These are phyloP conservation scores for Arthrobotrys musiformis DNA, from an alignment of 2,329 filamentous ascomycete species.

Conservation along the genomic window DNA sequence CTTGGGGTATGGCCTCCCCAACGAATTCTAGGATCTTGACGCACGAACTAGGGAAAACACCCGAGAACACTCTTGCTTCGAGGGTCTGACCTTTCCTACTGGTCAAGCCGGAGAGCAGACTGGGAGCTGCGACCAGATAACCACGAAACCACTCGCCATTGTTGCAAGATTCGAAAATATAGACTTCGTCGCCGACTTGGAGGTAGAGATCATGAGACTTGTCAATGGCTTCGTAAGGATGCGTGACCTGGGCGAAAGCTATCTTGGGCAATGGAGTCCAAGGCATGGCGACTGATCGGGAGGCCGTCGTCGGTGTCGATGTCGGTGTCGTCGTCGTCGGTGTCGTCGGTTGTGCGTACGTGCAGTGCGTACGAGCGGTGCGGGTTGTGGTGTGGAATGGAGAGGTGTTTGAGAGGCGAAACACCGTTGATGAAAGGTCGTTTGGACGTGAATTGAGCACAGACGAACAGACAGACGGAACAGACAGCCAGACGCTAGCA, in stretches of 20 bases:
- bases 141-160: constrained; percentile 93
- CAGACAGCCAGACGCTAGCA: not conserved
- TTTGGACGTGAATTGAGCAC: constrained; percentile 14
- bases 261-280: constrained; percentile 97
- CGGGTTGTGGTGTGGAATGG: not conserved
- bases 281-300: constrained; percentile 73
- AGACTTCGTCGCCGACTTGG: constrained; percentile 97
- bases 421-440: constrained; percentile 11
- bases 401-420: not conserved
- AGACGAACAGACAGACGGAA: not conserved
- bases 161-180: constrained; percentile 90
- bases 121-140: constrained; percentile 93
- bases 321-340: not conserved
- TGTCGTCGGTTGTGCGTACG: not conserved
- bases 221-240: constrained; percentile 87
- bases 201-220: constrained; percentile 87
- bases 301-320: not conserved
- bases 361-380: not conserved
- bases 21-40: constrained; percentile 94
- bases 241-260: constrained; percentile 96
- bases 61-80: constrained; percentile 96
- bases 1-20: constrained; percentile 64
- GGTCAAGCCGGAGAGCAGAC: constrained; percentile 88
- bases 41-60: constrained; percentile 93
- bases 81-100: constrained; percentile 91